phyloP scores from a whole-genome alignment of 2,329 filamentous ascomycete genomes.

The Ilyonectria destructans region DNA sequence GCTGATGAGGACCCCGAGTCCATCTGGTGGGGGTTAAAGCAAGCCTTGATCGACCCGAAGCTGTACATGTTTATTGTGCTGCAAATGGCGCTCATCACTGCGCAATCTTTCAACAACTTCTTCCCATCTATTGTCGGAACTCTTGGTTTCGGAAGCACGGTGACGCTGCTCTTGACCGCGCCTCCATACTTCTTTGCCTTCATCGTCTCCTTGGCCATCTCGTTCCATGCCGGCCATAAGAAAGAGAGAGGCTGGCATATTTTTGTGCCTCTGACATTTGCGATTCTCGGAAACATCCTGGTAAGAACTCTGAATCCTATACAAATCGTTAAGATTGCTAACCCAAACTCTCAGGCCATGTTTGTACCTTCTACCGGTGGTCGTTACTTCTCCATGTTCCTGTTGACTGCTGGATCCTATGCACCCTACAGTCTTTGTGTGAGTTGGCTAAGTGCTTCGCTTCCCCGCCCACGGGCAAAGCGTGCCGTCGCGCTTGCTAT shows the following conservation, averaged over 20 bases:
- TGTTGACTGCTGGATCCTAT: conserved; percentile 24
- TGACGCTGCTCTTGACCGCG: conserved; percentile 25
- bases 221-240: conserved; percentile 61
- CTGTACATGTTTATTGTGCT: conserved; percentile 61
- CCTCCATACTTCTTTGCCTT: conserved; percentile 36
- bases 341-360: conserved; percentile 14
- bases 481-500: conserved; percentile 26
- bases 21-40: conserved; percentile 56
- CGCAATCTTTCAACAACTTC: conserved; percentile 61
- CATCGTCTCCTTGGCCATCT: conserved; percentile 58
- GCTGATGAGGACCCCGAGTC: conserved; percentile 31
- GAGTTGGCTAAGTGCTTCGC: conserved; percentile 28
- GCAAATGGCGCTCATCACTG: conserved; percentile 32
- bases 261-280: conserved; percentile 53
- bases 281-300: conserved; percentile 48
- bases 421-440: conserved; percentile 27
- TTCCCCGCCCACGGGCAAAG: conserved; percentile 27
- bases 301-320: background rate
- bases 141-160: conserved; percentile 28
- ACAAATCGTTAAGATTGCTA: background rate
- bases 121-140: conserved; percentile 38
- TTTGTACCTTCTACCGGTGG: conserved; percentile 23
- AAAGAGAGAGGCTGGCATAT: conserved; percentile 65
- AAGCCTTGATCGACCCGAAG: conserved; percentile 58
- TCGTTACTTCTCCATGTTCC: conserved; percentile 31